Evolutionary conservation across 352 stramenopile genomes (phyloP).

Genomic region (Pythium phragmiticola): DNA sequence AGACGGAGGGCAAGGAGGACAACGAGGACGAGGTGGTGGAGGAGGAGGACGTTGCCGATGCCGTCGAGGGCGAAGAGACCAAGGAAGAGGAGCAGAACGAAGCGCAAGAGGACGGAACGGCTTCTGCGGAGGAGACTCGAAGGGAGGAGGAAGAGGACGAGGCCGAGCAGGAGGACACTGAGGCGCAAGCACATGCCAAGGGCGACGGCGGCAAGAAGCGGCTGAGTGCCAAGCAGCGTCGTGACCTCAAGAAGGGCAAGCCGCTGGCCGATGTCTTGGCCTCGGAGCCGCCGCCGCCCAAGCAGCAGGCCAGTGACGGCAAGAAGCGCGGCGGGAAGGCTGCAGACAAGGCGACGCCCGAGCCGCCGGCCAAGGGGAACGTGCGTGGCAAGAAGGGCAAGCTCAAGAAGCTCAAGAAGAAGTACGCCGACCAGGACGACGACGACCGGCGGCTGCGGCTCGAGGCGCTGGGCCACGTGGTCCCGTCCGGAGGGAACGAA

Average conservation of each 20-base stretch:
- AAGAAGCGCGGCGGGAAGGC: slow-evolving; percentile 13
- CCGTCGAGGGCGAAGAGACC: not conserved
- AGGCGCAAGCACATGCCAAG: not conserved
- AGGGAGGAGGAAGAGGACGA: not conserved
- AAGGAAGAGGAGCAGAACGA: slow-evolving; percentile 6
- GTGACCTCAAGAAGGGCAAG: slow-evolving; percentile 72
- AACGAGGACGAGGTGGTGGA: too few species aligned
- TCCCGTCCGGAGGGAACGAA: slow-evolving; percentile 25
- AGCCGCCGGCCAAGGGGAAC: slow-evolving; percentile 32
- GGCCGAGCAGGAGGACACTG: slow-evolving; percentile 6
- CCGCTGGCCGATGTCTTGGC: slow-evolving; percentile 17
- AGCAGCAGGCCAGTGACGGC: not conserved
- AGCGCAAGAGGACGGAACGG: not conserved
- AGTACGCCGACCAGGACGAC: slow-evolving; percentile 96
- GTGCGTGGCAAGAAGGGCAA: slow-evolving; percentile 94
- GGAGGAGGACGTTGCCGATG: too few species aligned
- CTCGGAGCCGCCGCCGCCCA: slow-evolving; percentile 3
- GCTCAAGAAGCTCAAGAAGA: slow-evolving; percentile 94
- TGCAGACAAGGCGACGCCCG: slow-evolving; percentile 41
- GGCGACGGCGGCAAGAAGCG: slow-evolving; percentile 47
- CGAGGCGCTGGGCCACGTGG: slow-evolving; percentile 80
- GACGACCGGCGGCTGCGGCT: slow-evolving; percentile 93
- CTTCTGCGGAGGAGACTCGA: not conserved
- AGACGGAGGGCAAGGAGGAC: slow-evolving; percentile 7
- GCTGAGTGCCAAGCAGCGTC: slow-evolving; percentile 70